Base-by-base conservation (phyloP, 371 early-diverging fungal species). In the Mucor piriformis region DNA sequence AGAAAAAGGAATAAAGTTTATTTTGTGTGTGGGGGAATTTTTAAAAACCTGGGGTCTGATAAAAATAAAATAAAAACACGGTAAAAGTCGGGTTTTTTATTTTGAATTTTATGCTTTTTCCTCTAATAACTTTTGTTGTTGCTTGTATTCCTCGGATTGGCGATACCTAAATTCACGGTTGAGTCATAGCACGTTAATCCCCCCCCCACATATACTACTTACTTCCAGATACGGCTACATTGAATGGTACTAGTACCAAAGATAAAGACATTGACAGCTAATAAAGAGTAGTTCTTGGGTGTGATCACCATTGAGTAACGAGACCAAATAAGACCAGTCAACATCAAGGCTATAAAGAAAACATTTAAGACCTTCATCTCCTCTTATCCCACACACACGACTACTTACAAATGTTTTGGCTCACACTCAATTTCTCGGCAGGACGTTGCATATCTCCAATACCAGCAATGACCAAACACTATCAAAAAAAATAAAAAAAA, bases 271-370 rank as follows among this genome's bases (percentile, higher is more conserved):
- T 97, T 97, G 59, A 97, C 97, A 25, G 88, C 79, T 62, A 95
- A 85, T 67, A 97, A 73, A 57, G 86, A 77, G 71, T 86, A 95
- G 82, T 97, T 97, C 72, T 87, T 86, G 58, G 98, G 98, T 25
- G 82, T 95, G 61, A 97, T 97, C 25, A 93, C 92, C 54, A 87
- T 84, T 10, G 96, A 92, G 77, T 95, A 97, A 47, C 98, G 91
- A 23, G 93, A 88, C 98, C 98, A 97, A 72, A 97, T 97, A 59
- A 94, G 58, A 50, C 98, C 98, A 20, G 98, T 97, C 50, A 94
- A 93, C 21, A 95, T 86, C 65, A 97, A 81, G 13, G 97, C 93
- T 82, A 80, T 24, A 29, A 49, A 0, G 12, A 27, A 23, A 25
- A 29, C 24, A 27, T 42, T 18, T 8, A 42, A 18, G 8, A 42